A percentile compares a stretch with the other conserved stretches of the same genome.
Conservation (phyloP, 345 rosid genomes). For the Sonneratia caseolaris region DNA sequence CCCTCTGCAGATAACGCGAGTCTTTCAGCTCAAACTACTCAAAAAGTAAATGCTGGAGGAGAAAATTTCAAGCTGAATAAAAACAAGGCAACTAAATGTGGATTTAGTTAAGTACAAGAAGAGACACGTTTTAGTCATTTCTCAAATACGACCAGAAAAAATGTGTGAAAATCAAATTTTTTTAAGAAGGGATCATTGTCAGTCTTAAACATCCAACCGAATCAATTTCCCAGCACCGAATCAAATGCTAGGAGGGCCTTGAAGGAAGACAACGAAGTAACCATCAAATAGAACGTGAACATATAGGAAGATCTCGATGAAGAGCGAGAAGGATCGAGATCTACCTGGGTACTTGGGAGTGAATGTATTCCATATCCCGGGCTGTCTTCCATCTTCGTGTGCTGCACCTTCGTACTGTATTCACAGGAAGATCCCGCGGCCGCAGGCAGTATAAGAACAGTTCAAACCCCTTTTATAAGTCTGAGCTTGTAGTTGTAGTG, state of each 20-base stretch:
- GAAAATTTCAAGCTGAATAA: background rate
- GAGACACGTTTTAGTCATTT: no score
- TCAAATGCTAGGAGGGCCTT: no score
- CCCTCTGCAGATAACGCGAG: slow-evolving; percentile 7
- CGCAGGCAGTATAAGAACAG: no score
- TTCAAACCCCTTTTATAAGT: no score
- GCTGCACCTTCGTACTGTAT: slow-evolving; percentile 34
- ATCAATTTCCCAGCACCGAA: no score
- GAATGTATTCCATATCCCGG: slow-evolving; percentile 24
- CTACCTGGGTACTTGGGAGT: slow-evolving; percentile 29
- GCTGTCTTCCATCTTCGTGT: slow-evolving; percentile 20
- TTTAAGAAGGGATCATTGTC: slow-evolving; percentile 21
- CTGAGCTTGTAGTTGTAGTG: no score
- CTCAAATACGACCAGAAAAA: background rate
- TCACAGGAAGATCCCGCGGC: no score
- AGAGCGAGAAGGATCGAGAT: background rate
- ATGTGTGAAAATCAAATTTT: background rate
- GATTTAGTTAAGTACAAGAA: background rate
- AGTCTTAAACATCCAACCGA: no score
- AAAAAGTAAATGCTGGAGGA: background rate
- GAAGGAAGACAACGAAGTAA: background rate
- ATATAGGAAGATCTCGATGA: no score
- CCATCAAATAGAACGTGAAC: background rate
- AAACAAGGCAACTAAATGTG: background rate
- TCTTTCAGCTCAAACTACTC: no score